A percentile compares a stretch with the other conserved stretches of the same genome.
These are phyloP conservation scores for Mortierella sp. DNA, from an alignment of 371 early-diverging fungal genomes.

Conservation along the genomic window DNA sequence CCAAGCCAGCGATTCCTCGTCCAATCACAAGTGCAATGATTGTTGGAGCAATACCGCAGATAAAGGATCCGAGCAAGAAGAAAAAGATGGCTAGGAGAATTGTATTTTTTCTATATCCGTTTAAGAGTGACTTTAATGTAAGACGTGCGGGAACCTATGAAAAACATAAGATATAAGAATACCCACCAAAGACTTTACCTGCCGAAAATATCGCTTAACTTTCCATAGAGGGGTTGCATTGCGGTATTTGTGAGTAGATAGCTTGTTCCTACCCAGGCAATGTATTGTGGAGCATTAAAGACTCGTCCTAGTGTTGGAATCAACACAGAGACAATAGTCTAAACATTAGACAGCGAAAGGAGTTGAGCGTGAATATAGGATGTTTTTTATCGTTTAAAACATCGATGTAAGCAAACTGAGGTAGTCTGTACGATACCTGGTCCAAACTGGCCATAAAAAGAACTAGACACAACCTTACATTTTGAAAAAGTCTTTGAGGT, in stretches of 20 bases:
- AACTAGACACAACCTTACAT: constrained; percentile 21
- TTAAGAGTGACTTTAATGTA: not conserved
- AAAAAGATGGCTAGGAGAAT: constrained; percentile 62
- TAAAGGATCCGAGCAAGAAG: constrained; percentile 64
- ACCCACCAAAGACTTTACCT: constrained; percentile 40
- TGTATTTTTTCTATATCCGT: constrained; percentile 55
- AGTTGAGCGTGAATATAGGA: too few relatives aligned
- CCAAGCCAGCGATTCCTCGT: constrained; percentile 73
- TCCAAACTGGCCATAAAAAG: constrained; percentile 54
- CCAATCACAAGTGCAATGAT: constrained; percentile 74
- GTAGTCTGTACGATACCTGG: constrained; percentile 19
- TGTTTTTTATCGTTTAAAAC: too few relatives aligned
- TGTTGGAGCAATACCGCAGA: constrained; percentile 66
- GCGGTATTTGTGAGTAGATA: constrained; percentile 67
- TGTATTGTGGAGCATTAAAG: constrained; percentile 68
- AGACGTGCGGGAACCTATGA: not conserved
- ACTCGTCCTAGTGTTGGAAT: constrained; percentile 77
- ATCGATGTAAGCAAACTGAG: too few relatives aligned
- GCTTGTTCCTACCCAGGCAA: constrained; percentile 67
- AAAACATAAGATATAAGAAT: not conserved
- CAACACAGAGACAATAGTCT: constrained; percentile 82
- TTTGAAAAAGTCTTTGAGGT: not conserved
- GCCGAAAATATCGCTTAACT: constrained; percentile 60
- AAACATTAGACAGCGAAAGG: not conserved
- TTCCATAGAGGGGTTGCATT: constrained; percentile 55